These are phyloP conservation scores for Epithele typhae DNA, from an alignment of 768 basidiomycete genomes.

Conservation along the genomic window DNA sequence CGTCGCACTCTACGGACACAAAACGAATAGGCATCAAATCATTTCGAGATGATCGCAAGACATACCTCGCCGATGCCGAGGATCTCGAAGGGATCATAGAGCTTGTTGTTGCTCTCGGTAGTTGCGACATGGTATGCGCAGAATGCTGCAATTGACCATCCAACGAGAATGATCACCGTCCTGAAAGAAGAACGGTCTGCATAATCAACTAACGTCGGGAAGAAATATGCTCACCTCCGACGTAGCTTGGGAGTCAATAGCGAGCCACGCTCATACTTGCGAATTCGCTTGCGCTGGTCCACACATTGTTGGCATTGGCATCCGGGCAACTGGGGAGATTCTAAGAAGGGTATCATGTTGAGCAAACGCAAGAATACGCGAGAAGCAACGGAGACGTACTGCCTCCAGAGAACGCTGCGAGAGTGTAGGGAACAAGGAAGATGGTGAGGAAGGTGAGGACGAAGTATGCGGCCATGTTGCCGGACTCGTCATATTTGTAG, in stretches of 20 bases:
- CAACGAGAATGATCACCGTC: slow-evolving; percentile 53
- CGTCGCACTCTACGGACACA: slow-evolving; percentile 45
- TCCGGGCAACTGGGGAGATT: slow-evolving; percentile 25
- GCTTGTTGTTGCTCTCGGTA: slow-evolving; percentile 53
- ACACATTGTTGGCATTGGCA: slow-evolving; percentile 64
- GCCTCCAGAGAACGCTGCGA: slow-evolving; percentile 43
- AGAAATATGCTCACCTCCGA: slow-evolving; percentile 39
- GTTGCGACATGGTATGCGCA: slow-evolving; percentile 62
- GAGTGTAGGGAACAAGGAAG: slow-evolving; percentile 73
- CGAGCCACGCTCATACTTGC: slow-evolving; percentile 41
- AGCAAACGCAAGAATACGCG: neutral
- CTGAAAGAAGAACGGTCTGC: slow-evolving; percentile 35
- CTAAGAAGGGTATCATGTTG: slow-evolving; percentile 9
- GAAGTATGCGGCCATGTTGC: slow-evolving; percentile 88
- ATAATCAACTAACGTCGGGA: neutral
- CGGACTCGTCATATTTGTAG: slow-evolving; percentile 83
- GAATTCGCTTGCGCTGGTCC: slow-evolving; percentile 45
- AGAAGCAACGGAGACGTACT: slow-evolving; percentile 35
- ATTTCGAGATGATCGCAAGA: slow-evolving; percentile 11
- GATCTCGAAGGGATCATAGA: slow-evolving; percentile 95
- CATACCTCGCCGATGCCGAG: slow-evolving; percentile 70
- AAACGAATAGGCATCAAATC: too few species aligned
- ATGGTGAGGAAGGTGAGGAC: slow-evolving; percentile 85
- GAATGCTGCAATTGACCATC: slow-evolving; percentile 72
- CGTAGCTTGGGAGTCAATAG: slow-evolving; percentile 44